Percentiles rank a stretch among this genome's conserved stretches.
Conservation (phyloP, 2,329 filamentous ascomycete species). For the Colletotrichum paranaense region DNA sequence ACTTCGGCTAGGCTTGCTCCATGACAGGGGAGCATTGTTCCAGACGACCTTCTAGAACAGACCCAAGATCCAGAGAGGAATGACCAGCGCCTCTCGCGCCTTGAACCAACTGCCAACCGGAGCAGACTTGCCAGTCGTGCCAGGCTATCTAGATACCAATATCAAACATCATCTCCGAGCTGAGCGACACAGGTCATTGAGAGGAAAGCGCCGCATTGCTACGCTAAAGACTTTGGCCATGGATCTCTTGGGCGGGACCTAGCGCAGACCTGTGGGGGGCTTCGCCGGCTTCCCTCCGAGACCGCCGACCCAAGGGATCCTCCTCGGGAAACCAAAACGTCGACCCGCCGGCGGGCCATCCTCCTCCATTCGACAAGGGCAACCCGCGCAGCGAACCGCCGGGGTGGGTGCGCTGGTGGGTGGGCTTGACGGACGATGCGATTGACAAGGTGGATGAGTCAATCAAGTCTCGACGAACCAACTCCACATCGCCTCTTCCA, state of each 20-base stretch:
- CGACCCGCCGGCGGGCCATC: conserved; percentile 21
- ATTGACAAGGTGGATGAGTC: conserved; percentile 21
- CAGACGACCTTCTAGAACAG: conserved; percentile 30
- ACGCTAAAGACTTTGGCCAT: background rate
- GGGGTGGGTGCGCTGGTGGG: conserved; percentile 27
- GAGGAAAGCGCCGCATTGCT: background rate
- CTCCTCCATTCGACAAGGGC: conserved; percentile 3
- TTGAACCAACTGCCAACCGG: conserved; percentile 15
- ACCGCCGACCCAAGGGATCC: conserved; percentile 16
- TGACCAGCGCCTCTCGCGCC: background rate
- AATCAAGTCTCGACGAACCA: conserved; percentile 20
- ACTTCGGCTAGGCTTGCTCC: conserved; percentile 25
- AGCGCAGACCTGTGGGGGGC: conserved; percentile 14
- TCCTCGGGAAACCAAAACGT: conserved; percentile 13
- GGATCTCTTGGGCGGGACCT: background rate
- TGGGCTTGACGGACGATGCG: conserved; percentile 6
- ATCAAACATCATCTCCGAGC: background rate
- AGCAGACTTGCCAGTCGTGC: background rate
- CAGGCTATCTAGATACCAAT: background rate
- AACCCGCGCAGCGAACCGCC: conserved; percentile 9
- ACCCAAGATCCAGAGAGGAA: conserved; percentile 3
- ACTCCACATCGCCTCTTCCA: conserved; percentile 4
- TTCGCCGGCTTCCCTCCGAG: conserved; percentile 17
- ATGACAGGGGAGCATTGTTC: conserved; percentile 16
- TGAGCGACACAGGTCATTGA: background rate